A percentile compares a stretch with the other conserved stretches of the same genome.
These are phyloP conservation scores for Ceratobasidium sp. DNA, from an alignment of 1,284 basidiomycete species.

Conservation along the genomic window DNA sequence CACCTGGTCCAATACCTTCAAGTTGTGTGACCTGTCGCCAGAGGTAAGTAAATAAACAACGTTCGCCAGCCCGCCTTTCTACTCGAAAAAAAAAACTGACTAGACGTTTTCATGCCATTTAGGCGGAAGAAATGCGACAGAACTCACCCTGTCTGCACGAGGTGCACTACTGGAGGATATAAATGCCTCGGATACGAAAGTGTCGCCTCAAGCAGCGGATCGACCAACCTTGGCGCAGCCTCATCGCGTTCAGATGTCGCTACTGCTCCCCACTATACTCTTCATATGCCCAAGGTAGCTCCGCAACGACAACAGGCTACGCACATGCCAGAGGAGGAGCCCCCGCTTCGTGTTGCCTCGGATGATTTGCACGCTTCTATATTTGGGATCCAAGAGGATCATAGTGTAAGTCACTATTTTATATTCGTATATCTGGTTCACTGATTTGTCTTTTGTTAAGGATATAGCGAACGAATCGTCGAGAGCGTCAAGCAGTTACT, in stretches of 20 bases:
- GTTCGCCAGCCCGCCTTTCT: no score
- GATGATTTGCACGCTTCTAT: background rate
- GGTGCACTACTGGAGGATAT: background rate
- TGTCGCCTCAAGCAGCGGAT: background rate
- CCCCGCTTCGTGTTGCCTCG: background rate
- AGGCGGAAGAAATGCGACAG: conserved; percentile 18
- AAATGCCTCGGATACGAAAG: conserved; percentile 18
- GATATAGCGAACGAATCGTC: no score
- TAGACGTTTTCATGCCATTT: background rate
- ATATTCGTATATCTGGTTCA: no score
- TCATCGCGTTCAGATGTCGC: background rate
- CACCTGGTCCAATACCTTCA: background rate
- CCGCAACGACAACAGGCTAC: background rate
- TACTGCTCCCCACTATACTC: background rate
- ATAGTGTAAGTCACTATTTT: no score
- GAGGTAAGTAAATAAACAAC: background rate
- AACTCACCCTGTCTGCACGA: background rate
- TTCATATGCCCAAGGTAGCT: background rate
- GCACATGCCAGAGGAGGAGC: background rate
- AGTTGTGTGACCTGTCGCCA: conserved; percentile 24
- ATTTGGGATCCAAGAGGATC: background rate
- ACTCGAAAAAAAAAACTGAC: no score
- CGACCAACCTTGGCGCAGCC: background rate
- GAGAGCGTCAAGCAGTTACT: no score
- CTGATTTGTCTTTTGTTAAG: no score